Evolutionary conservation across 2,329 filamentous ascomycete species (phyloP), one percentile per base, ranked within the genome.

Genomic region (Colletotrichum tabaci): DNA sequence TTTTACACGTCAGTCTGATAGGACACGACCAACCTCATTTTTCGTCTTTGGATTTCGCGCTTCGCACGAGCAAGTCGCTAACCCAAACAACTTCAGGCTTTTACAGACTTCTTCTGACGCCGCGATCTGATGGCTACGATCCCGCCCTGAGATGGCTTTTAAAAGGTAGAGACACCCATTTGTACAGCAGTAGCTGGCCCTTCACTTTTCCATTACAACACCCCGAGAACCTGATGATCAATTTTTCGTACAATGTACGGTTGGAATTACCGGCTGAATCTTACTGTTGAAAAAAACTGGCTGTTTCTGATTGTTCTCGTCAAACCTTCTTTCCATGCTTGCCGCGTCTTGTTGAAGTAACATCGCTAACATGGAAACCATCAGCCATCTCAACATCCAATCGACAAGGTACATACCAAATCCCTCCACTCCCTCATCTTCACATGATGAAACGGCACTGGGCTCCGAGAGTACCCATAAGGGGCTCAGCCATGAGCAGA

Each of bases 181-280:
- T 2, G 53, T 30, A 21, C 6, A 13, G 8, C 5, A 42, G 47
- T 38, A 38, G 18, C 8, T 3, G 16, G 26, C 18, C 13, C 2
- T 30, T n/a, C 52, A 13, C 50, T 26, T 56, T 7, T 42, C 18
- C 56, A 42, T 35, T 9, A 9, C 7, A 35, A 35, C 35, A 12
- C 10, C 26, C 40, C 35, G 52, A 60, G 77, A 78, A 77, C 72
- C 74, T 82, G 81, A 83, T 94, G 92, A 92, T 88, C 87, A 85
- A 89, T 89, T 91, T 93, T 83, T 81, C 85, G 87, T 88, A 86
- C 84, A 87, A 87, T 84, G 87, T 88, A 89, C 88, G 89, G 93
- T 94, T 95, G 94, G 94, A 96, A 96, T 97, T 97, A 97, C 94
- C 94, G 94, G 91, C 94, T 90, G 93, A 97, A 89, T 87, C 83